These are phyloP conservation scores for Combretum micranthum DNA, from an alignment of 345 rosid genomes.

Conservation along the genomic window DNA sequence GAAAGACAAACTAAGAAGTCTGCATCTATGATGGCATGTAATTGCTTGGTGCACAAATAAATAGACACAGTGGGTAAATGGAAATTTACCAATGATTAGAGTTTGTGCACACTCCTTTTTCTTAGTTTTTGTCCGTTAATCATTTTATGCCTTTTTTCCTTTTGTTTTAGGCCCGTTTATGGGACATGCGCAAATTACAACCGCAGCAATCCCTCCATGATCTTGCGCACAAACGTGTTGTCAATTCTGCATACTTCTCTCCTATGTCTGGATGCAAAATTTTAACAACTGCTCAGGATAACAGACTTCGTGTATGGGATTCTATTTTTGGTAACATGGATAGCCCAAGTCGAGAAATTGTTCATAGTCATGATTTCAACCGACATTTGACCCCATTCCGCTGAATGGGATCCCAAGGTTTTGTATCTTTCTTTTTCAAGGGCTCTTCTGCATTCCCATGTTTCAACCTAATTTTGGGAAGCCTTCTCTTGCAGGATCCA, in stretches of 20 bases:
- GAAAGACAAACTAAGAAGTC: no score
- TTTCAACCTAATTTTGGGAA: background rate
- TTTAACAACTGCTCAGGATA: constrained; percentile 87
- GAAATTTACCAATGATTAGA: no score
- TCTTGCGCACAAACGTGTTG: constrained; percentile 80
- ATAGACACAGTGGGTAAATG: no score
- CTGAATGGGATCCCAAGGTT: constrained; percentile 99
- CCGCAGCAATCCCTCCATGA: constrained; percentile 50
- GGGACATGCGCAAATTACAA: constrained; percentile 84
- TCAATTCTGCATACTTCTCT: constrained; percentile 94
- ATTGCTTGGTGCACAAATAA: no score
- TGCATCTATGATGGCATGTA: no score
- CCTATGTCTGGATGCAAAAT: constrained; percentile 81
- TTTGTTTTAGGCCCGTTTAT: constrained; percentile 70
- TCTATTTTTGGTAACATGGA: constrained; percentile 78
- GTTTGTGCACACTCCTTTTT: no score
- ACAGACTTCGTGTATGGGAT: constrained; percentile 88
- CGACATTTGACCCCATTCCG: constrained; percentile 86
- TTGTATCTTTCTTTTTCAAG: background rate
- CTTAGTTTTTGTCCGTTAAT: no score
- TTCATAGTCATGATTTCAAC: constrained; percentile 96
- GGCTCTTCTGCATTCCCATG: background rate
- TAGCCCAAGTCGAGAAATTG: constrained; percentile 88
- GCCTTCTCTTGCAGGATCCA: constrained; percentile 50
- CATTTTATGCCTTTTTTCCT: constrained; percentile 4